Base-by-base conservation (phyloP, 164 flowering plant genomes). In the Vitis amurensis region DNA sequence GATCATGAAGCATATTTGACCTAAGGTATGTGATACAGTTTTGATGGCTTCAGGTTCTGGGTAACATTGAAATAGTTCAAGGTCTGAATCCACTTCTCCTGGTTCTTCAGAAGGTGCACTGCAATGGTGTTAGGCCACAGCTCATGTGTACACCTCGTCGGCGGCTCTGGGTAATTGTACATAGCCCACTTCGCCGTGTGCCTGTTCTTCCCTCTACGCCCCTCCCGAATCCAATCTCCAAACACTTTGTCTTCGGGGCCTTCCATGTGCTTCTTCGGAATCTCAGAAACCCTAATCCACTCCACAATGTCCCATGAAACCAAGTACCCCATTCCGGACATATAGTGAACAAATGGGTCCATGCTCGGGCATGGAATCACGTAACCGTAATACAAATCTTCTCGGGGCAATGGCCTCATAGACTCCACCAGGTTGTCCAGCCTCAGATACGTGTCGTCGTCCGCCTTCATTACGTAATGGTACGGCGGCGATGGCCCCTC, bases 251-350 rank as follows among this genome's bases (percentile, higher is more conserved):
- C 97, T 76, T 94, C 97, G 0, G 98, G 97, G 0, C 97, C 98
- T 37, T 77, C 85, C 16, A 78, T 29, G 31, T 84, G 82, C 3
- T 80, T 82, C 48, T 19, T 79, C 0, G 98, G 91, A 1, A 90
- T 80, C 1, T 82, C 86, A 0, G 96, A 90, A 1, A 29, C 74
- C 0, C 74, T 58, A 12, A 92, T 80, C 96, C 97, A 94, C 59
- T 88, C 91, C 2, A 85, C 94, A 0, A 94, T 37, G 65, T 94
- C 97, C 98, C 98, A 94, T 0, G 97, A 94, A 4, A 94, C 59
- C 57, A 88, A 16, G 60, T 80, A 92, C 0, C 97, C 98, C 98
- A 94, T 93, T 0, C 98, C 98, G 0, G 95, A 87, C 98, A 93
- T 93, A 83, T 90, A 93, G 16, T 79, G 79, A 16, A 70, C 81